Conservation (phyloP, 164 flowering plant species). For the Platanus orientalis region DNA sequence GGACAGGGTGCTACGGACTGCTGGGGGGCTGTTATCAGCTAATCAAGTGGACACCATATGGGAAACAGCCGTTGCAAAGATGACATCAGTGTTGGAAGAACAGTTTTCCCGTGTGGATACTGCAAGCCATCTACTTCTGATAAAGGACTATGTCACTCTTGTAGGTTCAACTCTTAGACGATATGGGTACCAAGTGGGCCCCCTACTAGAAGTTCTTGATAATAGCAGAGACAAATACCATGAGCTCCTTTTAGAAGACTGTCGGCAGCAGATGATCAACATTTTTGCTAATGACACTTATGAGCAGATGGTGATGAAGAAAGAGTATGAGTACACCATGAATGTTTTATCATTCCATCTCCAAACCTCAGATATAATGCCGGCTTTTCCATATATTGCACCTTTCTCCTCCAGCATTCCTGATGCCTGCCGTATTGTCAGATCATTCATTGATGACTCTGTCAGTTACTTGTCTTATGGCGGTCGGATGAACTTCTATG, state of each 20-base stretch:
- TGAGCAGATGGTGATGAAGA: conserved; percentile 77
- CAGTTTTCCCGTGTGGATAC: conserved; percentile 73
- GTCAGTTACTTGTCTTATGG: conserved; percentile 78
- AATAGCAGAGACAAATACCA: conserved; percentile 72
- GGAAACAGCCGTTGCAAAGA: conserved; percentile 73
- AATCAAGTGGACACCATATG: conserved; percentile 75
- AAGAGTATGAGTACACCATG: conserved; percentile 71
- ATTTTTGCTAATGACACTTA: conserved; percentile 56
- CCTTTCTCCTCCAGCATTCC: conserved; percentile 93
- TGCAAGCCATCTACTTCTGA: conserved; percentile 73
- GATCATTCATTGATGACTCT: conserved; percentile 80
- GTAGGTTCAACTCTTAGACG: conserved; percentile 66
- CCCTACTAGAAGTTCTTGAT: conserved; percentile 63
- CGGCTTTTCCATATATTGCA: conserved; percentile 85
- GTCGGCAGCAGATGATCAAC: conserved; percentile 56
- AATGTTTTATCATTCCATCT: conserved; percentile 66
- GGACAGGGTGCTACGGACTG: conserved; percentile 79
- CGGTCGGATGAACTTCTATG: conserved; percentile 46
- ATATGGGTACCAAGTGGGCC: conserved; percentile 73
- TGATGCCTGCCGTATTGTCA: conserved; percentile 68
- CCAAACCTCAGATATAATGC: conserved; percentile 71
- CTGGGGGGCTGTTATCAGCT: conserved; percentile 54
- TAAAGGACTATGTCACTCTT: conserved; percentile 87
- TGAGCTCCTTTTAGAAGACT: conserved; percentile 76
- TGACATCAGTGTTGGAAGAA: conserved; percentile 57